phyloP scores from a whole-genome alignment of 768 basidiomycete genomes.

The Boletus fagicola region DNA sequence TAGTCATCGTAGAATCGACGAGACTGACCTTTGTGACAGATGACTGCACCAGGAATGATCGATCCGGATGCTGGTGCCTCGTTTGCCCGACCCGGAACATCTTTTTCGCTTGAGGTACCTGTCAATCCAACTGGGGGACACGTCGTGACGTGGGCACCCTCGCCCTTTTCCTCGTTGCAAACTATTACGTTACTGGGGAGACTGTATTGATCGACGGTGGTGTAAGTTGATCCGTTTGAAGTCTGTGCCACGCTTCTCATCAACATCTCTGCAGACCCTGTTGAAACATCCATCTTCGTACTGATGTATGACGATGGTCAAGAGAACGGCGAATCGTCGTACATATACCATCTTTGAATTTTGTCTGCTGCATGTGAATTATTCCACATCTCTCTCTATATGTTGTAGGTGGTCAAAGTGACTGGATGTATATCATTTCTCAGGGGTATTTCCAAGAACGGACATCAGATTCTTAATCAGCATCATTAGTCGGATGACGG shows the following conservation, averaged over 20 bases:
- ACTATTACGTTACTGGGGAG: neutral
- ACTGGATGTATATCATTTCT: neutral
- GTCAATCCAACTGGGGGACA: too few relatives aligned
- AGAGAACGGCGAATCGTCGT: neutral
- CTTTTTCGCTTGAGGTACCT: neutral
- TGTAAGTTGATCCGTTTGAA: neutral
- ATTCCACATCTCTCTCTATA: neutral
- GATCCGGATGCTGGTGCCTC: neutral
- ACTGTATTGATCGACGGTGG: neutral
- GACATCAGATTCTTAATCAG: slow-evolving; percentile 19
- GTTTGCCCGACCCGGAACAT: neutral
- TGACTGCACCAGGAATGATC: neutral
- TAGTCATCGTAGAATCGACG: neutral
- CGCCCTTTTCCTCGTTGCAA: neutral
- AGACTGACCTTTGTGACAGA: neutral
- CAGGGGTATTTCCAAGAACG: slow-evolving; percentile 14
- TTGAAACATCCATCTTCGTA: neutral
- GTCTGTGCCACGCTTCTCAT: neutral
- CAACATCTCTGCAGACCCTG: neutral
- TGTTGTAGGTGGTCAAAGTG: too few relatives aligned
- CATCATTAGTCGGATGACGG: neutral
- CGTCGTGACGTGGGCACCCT: neutral
- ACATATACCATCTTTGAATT: too few relatives aligned
- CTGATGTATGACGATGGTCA: neutral
- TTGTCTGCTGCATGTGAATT: neutral